These are phyloP conservation scores for Borovskyia barvae DNA, from an alignment of 208 protist species.

Conservation along the genomic window DNA sequence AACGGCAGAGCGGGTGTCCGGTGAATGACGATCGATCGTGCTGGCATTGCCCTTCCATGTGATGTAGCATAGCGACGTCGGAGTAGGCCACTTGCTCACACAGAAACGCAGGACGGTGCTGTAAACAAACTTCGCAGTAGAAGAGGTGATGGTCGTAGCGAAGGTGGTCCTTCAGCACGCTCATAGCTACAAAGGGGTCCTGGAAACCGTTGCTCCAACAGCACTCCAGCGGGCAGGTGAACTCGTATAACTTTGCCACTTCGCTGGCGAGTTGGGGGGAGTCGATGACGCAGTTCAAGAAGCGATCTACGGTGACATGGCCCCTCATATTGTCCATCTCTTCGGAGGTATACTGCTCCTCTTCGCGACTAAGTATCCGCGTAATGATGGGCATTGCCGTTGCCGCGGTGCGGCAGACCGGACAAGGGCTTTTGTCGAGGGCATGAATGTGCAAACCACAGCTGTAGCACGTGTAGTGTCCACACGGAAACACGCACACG, in stretches of 20 bases:
- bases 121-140: slow-evolving; percentile 80
- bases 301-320: slow-evolving; percentile 23
- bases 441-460: slow-evolving; percentile 83
- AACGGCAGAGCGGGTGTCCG: slow-evolving; percentile 81
- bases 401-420: slow-evolving; percentile 61
- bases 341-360: slow-evolving; percentile 60
- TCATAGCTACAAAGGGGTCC: slow-evolving; percentile 71
- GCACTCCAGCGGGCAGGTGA: slow-evolving; percentile 57
- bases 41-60: slow-evolving; percentile 58
- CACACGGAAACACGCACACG: slow-evolving; percentile 76
- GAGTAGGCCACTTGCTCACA: slow-evolving; percentile 83
- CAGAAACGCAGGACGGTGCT: slow-evolving; percentile 73
- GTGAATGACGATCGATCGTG: slow-evolving; percentile 70
- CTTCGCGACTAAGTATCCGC: slow-evolving; percentile 27
- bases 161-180: slow-evolving; percentile 69
- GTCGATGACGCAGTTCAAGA: slow-evolving; percentile 64
- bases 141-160: slow-evolving; percentile 51
- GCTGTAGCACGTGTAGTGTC: slow-evolving; percentile 80
- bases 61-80: slow-evolving; percentile 36
- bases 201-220: slow-evolving; percentile 74
- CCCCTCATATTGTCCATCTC: slow-evolving; percentile 43
- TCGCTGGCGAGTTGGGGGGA: slow-evolving; percentile 41
- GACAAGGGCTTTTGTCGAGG: slow-evolving; percentile 50
- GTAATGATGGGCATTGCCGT: slow-evolving; percentile 52
- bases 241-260: slow-evolving; percentile 71